Percentiles rank a stretch among this genome's conserved stretches.
Evolutionary conservation across 352 stramenopile species (phyloP).

Genomic region (Pseudoperonospora humuli): DNA sequence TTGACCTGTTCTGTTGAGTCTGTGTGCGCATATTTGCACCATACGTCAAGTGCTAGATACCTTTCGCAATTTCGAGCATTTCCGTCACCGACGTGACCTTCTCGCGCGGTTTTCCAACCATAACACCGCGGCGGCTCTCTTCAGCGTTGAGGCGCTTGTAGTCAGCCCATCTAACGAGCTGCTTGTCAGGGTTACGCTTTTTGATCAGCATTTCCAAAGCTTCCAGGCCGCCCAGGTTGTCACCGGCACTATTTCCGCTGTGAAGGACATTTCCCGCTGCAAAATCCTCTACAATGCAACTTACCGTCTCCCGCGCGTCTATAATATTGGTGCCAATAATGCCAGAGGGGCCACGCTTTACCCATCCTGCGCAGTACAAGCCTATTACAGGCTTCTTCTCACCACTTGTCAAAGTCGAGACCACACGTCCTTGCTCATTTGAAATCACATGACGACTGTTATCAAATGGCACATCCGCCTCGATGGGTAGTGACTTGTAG

Average conservation of each 20-base stretch:
- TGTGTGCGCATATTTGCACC: not conserved
- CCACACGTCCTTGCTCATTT: slow-evolving; percentile 53
- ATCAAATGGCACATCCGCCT: slow-evolving; percentile 76
- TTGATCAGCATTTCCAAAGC: slow-evolving; percentile 41
- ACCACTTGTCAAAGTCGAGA: slow-evolving; percentile 30
- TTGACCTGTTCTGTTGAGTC: no score
- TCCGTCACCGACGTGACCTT: slow-evolving; percentile 74
- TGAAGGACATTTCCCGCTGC: slow-evolving; percentile 33
- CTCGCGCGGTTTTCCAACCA: slow-evolving; percentile 62
- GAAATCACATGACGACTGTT: slow-evolving; percentile 44
- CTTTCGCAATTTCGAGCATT: slow-evolving; percentile 50
- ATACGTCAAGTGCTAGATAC: slow-evolving; percentile 3
- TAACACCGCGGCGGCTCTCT: slow-evolving; percentile 50
- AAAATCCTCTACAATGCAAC: slow-evolving; percentile 88
- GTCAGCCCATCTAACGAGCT: slow-evolving; percentile 63
- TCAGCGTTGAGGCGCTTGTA: slow-evolving; percentile 52
- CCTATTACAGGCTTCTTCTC: slow-evolving; percentile 46
- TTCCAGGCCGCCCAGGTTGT: slow-evolving; percentile 27
- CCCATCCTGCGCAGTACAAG: slow-evolving; percentile 95
- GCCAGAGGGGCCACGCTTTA: slow-evolving; percentile 94
- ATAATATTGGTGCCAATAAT: slow-evolving; percentile 99
- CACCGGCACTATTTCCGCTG: slow-evolving; percentile 6
- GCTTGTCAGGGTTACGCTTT: slow-evolving; percentile 43
- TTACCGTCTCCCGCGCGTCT: slow-evolving; percentile 94
- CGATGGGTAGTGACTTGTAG: slow-evolving; percentile 88